A percentile compares a stretch with the other conserved stretches of the same genome.
Conservation (phyloP, 176 grass and related monocot species). For the Phoenix roebelenii region DNA sequence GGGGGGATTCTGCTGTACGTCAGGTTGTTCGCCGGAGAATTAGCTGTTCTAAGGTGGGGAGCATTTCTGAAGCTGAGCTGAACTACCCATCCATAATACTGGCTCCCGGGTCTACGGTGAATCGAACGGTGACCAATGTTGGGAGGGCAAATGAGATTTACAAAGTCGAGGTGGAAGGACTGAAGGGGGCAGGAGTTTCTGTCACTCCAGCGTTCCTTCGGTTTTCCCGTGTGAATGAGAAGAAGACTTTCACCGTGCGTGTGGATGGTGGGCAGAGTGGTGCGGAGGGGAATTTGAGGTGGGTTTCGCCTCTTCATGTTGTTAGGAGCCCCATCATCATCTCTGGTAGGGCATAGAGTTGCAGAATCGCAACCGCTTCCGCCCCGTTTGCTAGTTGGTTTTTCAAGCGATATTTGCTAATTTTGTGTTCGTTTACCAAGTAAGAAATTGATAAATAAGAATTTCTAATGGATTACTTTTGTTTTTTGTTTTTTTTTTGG, state of each 20-base stretch:
- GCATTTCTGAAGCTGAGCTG: constrained; percentile 18
- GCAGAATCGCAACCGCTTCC: too few relatives aligned
- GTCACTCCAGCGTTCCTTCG: constrained; percentile 6
- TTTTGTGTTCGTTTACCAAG: too few relatives aligned
- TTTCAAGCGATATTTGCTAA: too few relatives aligned
- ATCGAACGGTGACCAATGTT: constrained; percentile 28
- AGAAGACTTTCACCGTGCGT: constrained; percentile 21
- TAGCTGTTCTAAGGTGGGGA: constrained; percentile 10
- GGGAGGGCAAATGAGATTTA: constrained; percentile 9
- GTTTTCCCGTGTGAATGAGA: constrained; percentile 15
- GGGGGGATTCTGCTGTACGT: background rate
- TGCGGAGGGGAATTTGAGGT: constrained; percentile 10
- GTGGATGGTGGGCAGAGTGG: background rate
- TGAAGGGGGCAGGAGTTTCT: constrained; percentile 1
- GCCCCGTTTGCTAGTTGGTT: too few relatives aligned
- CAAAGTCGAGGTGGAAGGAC: background rate
- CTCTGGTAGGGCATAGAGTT: background rate
- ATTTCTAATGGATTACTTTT: too few relatives aligned
- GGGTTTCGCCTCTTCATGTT: constrained; percentile 12
- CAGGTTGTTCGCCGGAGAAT: background rate
- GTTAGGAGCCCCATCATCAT: constrained; percentile 24
- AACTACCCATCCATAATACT: constrained; percentile 24
- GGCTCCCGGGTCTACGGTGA: background rate
- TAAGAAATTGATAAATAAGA: too few relatives aligned
- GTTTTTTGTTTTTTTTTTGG: too few relatives aligned